These are phyloP conservation scores for Colletotrichum lentis DNA, from an alignment of 2,329 filamentous ascomycete genomes.

Conservation along the genomic window DNA sequence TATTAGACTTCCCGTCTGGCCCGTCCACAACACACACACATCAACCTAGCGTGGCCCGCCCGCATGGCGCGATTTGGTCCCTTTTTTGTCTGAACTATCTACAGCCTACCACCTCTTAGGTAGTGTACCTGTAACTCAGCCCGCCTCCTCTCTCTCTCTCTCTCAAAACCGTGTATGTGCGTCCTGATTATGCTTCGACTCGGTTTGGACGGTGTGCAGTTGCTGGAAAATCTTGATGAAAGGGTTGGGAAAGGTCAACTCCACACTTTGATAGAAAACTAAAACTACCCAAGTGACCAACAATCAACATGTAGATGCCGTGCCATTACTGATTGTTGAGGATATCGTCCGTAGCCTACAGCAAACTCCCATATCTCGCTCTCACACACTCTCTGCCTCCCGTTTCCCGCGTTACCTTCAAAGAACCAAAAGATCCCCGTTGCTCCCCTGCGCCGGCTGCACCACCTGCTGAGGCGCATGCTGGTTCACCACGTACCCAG, in stretches of 20 bases:
- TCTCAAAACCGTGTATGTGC: background rate
- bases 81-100: slow-evolving; percentile 24
- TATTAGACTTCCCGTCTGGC: slow-evolving; percentile 27
- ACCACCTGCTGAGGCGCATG: slow-evolving; percentile 80
- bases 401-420: slow-evolving; percentile 47
- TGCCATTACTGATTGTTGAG: slow-evolving; percentile 20
- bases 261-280: too few species aligned
- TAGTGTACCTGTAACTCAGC: background rate
- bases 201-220: too few species aligned
- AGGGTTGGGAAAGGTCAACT: background rate
- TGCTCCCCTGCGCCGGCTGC: slow-evolving; percentile 72
- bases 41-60: background rate
- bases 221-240: background rate
- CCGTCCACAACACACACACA: background rate
- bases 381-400: background rate
- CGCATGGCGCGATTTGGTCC: slow-evolving; percentile 2
- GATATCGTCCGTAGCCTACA: slow-evolving; percentile 31
- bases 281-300: too few species aligned
- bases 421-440: slow-evolving; percentile 76
- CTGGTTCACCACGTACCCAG: slow-evolving; percentile 80
- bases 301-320: background rate
- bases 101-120: background rate
- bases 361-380: slow-evolving; percentile 17
- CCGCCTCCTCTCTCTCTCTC: too few species aligned
- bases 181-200: background rate